These are phyloP conservation scores for Zasmidium angulare DNA, from an alignment of 2,329 filamentous ascomycete genomes.

Conservation along the genomic window DNA sequence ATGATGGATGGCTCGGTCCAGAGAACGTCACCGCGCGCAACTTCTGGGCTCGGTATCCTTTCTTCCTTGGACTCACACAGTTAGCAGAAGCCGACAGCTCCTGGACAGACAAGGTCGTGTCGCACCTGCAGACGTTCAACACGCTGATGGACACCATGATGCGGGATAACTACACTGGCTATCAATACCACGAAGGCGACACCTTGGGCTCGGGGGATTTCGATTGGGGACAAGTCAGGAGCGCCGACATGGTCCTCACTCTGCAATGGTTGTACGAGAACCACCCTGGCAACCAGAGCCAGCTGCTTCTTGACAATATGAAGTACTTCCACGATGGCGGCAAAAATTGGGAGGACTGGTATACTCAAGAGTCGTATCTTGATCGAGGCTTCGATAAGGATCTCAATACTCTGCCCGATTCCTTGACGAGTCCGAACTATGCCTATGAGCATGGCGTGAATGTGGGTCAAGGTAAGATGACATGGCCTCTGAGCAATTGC, in stretches of 20 bases:
- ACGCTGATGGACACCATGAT: slow-evolving; percentile 57
- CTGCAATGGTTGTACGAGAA: slow-evolving; percentile 52
- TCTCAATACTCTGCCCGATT: slow-evolving; percentile 22
- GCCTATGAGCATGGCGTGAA: slow-evolving; percentile 51
- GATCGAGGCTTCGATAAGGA: slow-evolving; percentile 26
- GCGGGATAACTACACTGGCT: slow-evolving; percentile 52
- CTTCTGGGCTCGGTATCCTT: slow-evolving; percentile 55
- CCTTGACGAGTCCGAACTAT: slow-evolving; percentile 30
- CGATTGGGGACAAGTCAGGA: slow-evolving; percentile 42
- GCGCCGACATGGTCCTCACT: slow-evolving; percentile 47
- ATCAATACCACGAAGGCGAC: slow-evolving; percentile 46
- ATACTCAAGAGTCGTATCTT: slow-evolving; percentile 30
- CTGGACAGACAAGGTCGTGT: slow-evolving; percentile 46
- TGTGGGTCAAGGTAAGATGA: slow-evolving; percentile 39
- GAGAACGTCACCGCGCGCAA: slow-evolving; percentile 47
- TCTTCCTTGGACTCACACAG: slow-evolving; percentile 53
- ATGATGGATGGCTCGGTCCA: slow-evolving; percentile 60
- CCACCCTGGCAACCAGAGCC: slow-evolving; percentile 39
- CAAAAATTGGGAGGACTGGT: slow-evolving; percentile 36
- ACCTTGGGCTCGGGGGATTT: slow-evolving; percentile 35
- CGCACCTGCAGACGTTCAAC: slow-evolving; percentile 53
- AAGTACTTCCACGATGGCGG: slow-evolving; percentile 41
- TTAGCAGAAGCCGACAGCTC: slow-evolving; percentile 51
- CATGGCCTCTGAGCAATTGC: too few relatives aligned
- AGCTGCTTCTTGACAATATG: slow-evolving; percentile 45